Evolutionary conservation across 1,284 basidiomycete species (phyloP), one percentile per base, ranked within the genome.

Genomic region (Cutaneotrichosporon sp.): DNA sequence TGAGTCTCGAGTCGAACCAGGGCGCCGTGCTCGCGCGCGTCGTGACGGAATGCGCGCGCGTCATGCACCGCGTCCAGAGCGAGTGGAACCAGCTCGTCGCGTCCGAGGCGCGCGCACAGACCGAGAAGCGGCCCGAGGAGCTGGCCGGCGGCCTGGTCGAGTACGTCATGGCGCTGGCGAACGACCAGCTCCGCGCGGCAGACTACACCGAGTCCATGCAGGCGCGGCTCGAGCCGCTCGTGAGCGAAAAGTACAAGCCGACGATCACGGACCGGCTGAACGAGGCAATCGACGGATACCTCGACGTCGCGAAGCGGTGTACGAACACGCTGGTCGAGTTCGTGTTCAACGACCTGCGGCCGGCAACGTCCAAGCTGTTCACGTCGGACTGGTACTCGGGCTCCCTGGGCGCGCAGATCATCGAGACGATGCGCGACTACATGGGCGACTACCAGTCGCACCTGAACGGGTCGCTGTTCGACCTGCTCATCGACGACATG

Each of bases 291-390:
- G 94, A 99, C 67, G 96, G 96, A 1, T 97, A 94, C 76, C 81
- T 98, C 61, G 96, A 98, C 75, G 90, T 98, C 19, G 92, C 92
- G 52, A 97, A 97, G 78, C 89, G 89, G 70, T 97, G 92, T 78
- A 92, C 89, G 14, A 89, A 94, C 65, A 86, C 88, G 1, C 81
- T 98, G 47, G 93, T 98, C 64, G 88, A 90, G 64, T 84, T 96
- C 67, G 86, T 98, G 61, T 93, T 97, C 79, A 89, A 94, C 72
- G 96, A 98, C 71, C 77, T 98, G 63, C 88, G 87, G 68, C 85
- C 88, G 0, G 94, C 89, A 9, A 86, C 86, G 32, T 92, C 90
- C 71, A 81, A 81, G 42, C 80, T 99, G 27, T 94, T 98, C 79
- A 84, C 75, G 2, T 79, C 82, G 1, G 66, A 81, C 1, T 98